A percentile compares a stretch with the other conserved stretches of the same genome.
phyloP scores from a whole-genome alignment of 2,329 filamentous ascomycete species.

The Juglanconis oblonga region DNA sequence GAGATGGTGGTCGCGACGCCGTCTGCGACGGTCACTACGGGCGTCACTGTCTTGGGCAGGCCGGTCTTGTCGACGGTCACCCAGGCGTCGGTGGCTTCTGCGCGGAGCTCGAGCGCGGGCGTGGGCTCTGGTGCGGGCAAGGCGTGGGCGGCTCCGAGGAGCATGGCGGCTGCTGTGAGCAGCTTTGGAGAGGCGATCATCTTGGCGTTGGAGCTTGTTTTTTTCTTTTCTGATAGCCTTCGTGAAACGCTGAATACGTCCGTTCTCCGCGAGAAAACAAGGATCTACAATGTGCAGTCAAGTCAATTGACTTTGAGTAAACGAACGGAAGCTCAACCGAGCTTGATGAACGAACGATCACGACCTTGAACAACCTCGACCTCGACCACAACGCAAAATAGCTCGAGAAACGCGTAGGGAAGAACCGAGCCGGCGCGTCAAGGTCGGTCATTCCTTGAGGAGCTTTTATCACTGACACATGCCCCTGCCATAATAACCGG shows the following conservation, averaged over 20 bases:
- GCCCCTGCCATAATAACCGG: not conserved
- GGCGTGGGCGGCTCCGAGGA: conserved; percentile 8
- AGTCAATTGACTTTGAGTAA: not conserved
- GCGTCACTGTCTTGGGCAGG: conserved; percentile 47
- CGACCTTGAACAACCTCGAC: not conserved
- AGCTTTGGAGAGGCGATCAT: conserved; percentile 10
- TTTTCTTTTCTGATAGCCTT: not conserved
- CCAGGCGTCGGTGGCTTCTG: conserved; percentile 41
- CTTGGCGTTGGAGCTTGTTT: not conserved
- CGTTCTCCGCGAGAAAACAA: too few species aligned
- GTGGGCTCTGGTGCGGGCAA: conserved; percentile 2
- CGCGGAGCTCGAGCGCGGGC: conserved; percentile 6
- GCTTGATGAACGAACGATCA: not conserved
- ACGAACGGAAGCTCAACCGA: conserved; percentile 2
- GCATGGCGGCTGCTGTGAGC: conserved; percentile 9
- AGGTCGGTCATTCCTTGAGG: conserved; percentile 2
- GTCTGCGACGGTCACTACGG: conserved; percentile 38
- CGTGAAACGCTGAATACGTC: not conserved
- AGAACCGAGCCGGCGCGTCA: not conserved
- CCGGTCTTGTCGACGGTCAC: conserved; percentile 48
- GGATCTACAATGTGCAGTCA: too few species aligned
- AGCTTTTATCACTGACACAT: not conserved
- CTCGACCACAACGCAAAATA: not conserved
- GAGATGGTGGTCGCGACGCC: conserved; percentile 42
- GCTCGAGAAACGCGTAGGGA: not conserved